Evolutionary conservation across 2,329 filamentous ascomycete species (phyloP).

Genomic region (Exophiala dermatitidis): DNA sequence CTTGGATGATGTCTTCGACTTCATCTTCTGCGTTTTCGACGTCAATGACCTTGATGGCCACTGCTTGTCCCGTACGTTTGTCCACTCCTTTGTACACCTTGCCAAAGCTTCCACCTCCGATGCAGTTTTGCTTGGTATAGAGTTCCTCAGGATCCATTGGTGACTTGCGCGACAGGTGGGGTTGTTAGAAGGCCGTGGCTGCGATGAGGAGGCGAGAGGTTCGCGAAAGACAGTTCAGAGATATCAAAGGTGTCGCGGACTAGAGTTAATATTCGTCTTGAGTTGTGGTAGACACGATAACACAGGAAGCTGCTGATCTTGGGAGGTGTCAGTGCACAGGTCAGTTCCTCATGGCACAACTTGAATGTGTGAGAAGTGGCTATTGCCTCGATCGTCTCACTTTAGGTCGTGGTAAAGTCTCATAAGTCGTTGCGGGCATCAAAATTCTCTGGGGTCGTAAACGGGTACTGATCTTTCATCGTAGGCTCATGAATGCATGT

Average conservation of each 20-base stretch:
- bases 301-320: not conserved
- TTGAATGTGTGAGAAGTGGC: not conserved
- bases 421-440: not conserved
- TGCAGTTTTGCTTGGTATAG: slow-evolving; percentile 88
- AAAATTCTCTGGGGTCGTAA: not conserved
- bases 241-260: not conserved
- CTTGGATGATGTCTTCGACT: slow-evolving; percentile 98
- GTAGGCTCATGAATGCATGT: not conserved
- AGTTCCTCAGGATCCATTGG: slow-evolving; percentile 74
- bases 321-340: slow-evolving; percentile 5
- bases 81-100: slow-evolving; percentile 98
- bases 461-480: not conserved
- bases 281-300: not conserved
- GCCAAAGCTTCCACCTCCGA: slow-evolving; percentile 94
- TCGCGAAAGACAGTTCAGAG: not conserved
- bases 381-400: not conserved
- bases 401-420: not conserved
- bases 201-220: not conserved
- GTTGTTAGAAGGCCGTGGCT: not conserved
- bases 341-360: slow-evolving; percentile 11
- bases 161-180: not conserved
- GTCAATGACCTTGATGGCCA: slow-evolving; percentile 97
- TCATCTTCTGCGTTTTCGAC: slow-evolving; percentile 99
- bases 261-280: not conserved
- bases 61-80: slow-evolving; percentile 83